Evolutionary conservation across 2,329 filamentous ascomycete genomes (phyloP), one percentile per base, ranked within the genome.

Genomic region (Alternaria atra): DNA sequence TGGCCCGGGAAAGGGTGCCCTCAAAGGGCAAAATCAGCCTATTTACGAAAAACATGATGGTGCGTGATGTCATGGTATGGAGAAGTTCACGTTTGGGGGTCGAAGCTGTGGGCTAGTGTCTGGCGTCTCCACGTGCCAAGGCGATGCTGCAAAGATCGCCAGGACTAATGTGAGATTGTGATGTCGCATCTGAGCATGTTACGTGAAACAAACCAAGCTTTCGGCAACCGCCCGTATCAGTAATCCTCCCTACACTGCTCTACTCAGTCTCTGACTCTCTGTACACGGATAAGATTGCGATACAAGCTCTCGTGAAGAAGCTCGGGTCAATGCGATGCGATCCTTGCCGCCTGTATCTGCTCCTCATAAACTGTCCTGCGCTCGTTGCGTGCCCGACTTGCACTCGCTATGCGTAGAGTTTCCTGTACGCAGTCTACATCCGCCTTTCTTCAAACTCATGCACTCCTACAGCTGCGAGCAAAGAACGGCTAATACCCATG

Each of bases 191-290:
- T 50, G 46, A 35, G 32, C 32, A 25, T 25, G 30, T 37, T 50
- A 25, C 13, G 7, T 50, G 46, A 50, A 50, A 50, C 20, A 50
- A 27, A 37, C 46, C 46, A 50, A 50, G 20, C 46, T 50, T 17
- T 30, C 46, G 46, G 13, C 27, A 34, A 37, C 6, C 12, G 15
- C 32, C 32, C 46, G 34, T 50, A 35, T 37, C 13, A 35, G 30
- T 50, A 37, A 37, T 37, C 20, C 13, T 15, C 25, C 46, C 20
- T n/a, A 27, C 20, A n/a, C 15, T 27, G 20, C 39, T n/a, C 7
- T 50, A 15, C 10, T 25, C 40, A 35, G 32, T 23, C 10, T 23
- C 17, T 23, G 17, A 40, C 17, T 40, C 37, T 12, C 17, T 10
- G 20, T n/a, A n/a, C 20, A 6, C 46, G 3, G 37, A 27, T 35